A percentile compares a stretch with the other conserved stretches of the same genome.
Conservation (phyloP, 2,329 filamentous ascomycete genomes). For the Sporothrix sp. region DNA sequence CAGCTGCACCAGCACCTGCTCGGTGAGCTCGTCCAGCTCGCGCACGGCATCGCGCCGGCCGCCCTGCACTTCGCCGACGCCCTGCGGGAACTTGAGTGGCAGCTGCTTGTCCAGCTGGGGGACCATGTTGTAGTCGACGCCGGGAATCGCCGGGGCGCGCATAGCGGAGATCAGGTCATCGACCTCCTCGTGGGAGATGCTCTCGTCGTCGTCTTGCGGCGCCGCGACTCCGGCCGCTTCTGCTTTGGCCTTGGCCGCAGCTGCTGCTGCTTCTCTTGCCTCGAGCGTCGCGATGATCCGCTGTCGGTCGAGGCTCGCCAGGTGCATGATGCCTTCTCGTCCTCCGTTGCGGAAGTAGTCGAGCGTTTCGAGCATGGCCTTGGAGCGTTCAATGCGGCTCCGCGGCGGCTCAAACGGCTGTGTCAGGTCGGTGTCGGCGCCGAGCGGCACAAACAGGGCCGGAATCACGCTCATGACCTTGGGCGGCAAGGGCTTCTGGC, state of each 20-base stretch:
- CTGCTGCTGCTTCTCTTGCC: background rate
- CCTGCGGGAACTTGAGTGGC: conserved; percentile 7
- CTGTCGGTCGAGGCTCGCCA: conserved; percentile 27
- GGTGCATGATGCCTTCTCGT: conserved; percentile 24
- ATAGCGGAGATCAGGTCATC: conserved; percentile 24
- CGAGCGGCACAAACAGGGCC: conserved; percentile 26
- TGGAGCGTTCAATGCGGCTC: conserved; percentile 23
- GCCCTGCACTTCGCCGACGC: background rate
- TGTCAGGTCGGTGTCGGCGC: conserved; percentile 23
- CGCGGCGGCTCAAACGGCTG: conserved; percentile 20
- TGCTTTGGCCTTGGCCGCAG: background rate
- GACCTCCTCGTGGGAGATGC: conserved; percentile 19
- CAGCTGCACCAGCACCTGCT: conserved; percentile 18
- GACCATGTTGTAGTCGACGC: conserved; percentile 20
- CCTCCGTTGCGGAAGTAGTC: conserved; percentile 25
- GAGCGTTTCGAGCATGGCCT: conserved; percentile 23
- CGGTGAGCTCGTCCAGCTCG: conserved; percentile 18
- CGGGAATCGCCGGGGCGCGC: conserved; percentile 17
- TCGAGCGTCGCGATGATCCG: conserved; percentile 19
- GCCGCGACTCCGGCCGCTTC: background rate
- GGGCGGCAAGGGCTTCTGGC: conserved; percentile 10
- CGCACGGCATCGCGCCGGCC: conserved; percentile 12
- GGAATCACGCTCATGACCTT: conserved; percentile 22
- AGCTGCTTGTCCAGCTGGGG: conserved; percentile 9
- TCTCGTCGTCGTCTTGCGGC: background rate